Evolutionary conservation across 1,284 basidiomycete species (phyloP), one percentile per base, ranked within the genome.

Genomic region (Kalmanozyma brasiliensis): DNA sequence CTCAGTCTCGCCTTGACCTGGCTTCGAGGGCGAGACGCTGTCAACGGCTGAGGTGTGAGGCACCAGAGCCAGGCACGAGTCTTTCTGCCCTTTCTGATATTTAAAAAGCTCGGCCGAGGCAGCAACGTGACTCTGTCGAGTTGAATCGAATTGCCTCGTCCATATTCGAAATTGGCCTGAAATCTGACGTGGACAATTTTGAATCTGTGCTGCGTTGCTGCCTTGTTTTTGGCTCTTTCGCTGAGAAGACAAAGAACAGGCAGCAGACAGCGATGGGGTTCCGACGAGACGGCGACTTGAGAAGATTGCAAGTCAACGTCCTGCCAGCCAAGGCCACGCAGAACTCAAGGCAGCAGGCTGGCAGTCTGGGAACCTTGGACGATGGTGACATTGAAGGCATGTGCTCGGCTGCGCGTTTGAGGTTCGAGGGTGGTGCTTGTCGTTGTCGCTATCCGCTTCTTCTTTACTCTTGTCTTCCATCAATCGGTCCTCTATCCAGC

Each of bases 401-500:
- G 26, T 11, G 26, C 26, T 29, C 2, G 20, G 30, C 19, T 33
- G 30, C 42, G 45, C 20, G 24, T 33, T 34, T 35, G 24, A 20
- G 22, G 9, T 10, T 17, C 24, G 49, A 22, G 43, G 16, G 43
- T 26, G 30, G 11, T 49, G 10, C 34, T n/a, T 19, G 33, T 48
- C 23, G 33, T 61, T 30, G 42, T 51, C 49, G 40, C 38, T 48
- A 57, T 45, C 41, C 17, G 14, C 20, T 8, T 33, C 11, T 34
- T 49, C 36, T 49, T 23, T 56, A 48, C 65, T 51, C 38, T 51
- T 29, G 58, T 62, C 65, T 68, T 52, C 58, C 59, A 59, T 62
- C 55, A 46, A 68, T 55, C 65, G 65, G 65, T 68, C 55, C 30
- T 52, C 42, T 49, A 16, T 46, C 53, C 55, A 55, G 41, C 65